These are phyloP conservation scores for Blastocladiella emersonii DNA, from an alignment of 371 early-diverging fungal genomes.

Conservation along the genomic window DNA sequence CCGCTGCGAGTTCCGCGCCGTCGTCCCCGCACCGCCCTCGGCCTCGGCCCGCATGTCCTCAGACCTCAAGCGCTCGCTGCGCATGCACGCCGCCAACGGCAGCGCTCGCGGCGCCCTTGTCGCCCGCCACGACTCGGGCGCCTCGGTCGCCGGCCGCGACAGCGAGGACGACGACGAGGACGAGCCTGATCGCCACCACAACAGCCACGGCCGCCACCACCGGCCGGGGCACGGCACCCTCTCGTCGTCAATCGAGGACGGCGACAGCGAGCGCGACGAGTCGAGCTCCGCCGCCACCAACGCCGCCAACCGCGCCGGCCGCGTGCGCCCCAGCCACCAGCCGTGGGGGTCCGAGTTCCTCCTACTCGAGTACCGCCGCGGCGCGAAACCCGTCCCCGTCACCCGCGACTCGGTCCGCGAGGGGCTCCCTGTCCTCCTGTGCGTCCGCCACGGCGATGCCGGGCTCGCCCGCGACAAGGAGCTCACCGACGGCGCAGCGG, in stretches of 20 bases:
- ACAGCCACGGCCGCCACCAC: neutral
- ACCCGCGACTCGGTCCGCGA: neutral
- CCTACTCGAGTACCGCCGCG: slow-evolving; percentile 2
- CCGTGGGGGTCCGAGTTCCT: neutral
- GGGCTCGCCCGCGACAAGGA: neutral
- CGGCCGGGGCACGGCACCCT: no score
- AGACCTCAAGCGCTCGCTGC: neutral
- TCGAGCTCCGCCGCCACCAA: no score
- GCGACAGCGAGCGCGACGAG: no score
- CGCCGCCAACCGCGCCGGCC: no score
- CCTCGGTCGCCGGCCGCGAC: neutral
- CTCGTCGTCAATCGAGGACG: no score
- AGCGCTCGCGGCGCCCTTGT: no score
- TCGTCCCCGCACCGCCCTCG: neutral
- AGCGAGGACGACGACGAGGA: neutral
- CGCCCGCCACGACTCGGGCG: neutral
- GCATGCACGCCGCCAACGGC: neutral
- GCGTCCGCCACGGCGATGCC: neutral
- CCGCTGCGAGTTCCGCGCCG: neutral
- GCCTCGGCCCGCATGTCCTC: neutral
- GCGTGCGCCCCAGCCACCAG: neutral
- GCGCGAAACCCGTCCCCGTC: neutral
- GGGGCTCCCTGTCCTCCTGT: neutral
- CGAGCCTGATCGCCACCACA: neutral
- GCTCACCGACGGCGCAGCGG: neutral